Conservation (phyloP, 176 grass and related monocot genomes). For the Eleusine coracana region DNA sequence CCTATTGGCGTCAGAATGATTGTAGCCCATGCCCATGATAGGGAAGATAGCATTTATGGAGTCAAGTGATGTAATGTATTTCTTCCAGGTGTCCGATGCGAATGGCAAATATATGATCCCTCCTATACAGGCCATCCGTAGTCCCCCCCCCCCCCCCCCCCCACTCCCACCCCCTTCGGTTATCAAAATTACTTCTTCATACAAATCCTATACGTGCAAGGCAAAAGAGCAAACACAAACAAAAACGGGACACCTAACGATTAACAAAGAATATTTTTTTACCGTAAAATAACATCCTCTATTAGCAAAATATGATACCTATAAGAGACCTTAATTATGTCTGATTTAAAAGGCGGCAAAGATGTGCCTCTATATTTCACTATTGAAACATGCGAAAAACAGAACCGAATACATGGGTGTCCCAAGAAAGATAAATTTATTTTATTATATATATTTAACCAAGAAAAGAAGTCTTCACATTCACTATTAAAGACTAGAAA, state of each 20-base stretch:
- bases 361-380: neutral
- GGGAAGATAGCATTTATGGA: slow-evolving; percentile 75
- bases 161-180: slow-evolving; percentile 75
- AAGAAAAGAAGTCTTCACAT: no score
- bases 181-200: slow-evolving; percentile 73
- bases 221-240: neutral
- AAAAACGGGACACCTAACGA: neutral
- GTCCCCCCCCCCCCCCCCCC: slow-evolving; percentile 81
- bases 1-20: slow-evolving; percentile 62
- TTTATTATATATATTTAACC: no score
- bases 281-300: neutral
- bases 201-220: slow-evolving; percentile 44
- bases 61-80: slow-evolving; percentile 61
- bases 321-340: neutral
- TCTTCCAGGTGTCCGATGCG: slow-evolving; percentile 56
- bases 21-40: slow-evolving; percentile 71
- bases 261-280: neutral
- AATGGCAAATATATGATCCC: slow-evolving; percentile 59
- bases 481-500: no score
- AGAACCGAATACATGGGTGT: no score
- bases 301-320: neutral
- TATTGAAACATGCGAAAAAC: no score
- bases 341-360: neutral
- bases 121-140: slow-evolving; percentile 84
- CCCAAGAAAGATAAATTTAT: no score